Base-by-base conservation (phyloP, 805 yeast species). In the Myxozyma vanderwaltii region DNA sequence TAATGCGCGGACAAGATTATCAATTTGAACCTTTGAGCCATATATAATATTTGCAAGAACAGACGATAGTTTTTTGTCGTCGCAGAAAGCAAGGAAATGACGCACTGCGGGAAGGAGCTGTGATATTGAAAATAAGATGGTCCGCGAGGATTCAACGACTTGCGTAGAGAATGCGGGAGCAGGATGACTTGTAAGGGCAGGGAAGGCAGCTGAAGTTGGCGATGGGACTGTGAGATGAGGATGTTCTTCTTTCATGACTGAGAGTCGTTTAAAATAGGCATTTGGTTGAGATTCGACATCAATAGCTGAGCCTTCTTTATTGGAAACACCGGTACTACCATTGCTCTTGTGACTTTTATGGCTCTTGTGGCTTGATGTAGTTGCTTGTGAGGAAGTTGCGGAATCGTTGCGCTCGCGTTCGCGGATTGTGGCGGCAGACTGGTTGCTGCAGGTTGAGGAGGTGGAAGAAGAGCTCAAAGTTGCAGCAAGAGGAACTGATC, bases 191-290 rank as follows among this genome's bases (percentile, higher is more conserved):
- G 43, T 23, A 15, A 38, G 52, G 26, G 38, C 31, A 5, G 68
- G 38, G 24, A 51, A 50, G 17, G 58, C 46, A 3, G 66, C 45
- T 17, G 66, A 39, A 10, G 64, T 13, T 7, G 50, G 46, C 19
- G 55, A 24, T 8, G 58, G 43, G n/a, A 52, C 52, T 10, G 59
- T 58, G 12, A 61, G 21, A 4, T 40, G 46, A 17, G 54, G 47
- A 40, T 51, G 47, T 13, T 53, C 59, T 26, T 58, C 66, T 26
- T 49, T 64, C 27, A 65, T 51, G 23, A 64, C 67, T 1, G 68
- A 66, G 29, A 66, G 48, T 13, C 68, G 63, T n/a, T 68, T 58
- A 35, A 66, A 66, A 35, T 66, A 66, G 15, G 68, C 68, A 27
- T 56, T 58, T 12, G 68, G 69, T 23, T 58, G 61, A 23, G 58